Base-by-base conservation (phyloP, 2,329 filamentous ascomycete species). In the Lachnellula occidentalis region DNA sequence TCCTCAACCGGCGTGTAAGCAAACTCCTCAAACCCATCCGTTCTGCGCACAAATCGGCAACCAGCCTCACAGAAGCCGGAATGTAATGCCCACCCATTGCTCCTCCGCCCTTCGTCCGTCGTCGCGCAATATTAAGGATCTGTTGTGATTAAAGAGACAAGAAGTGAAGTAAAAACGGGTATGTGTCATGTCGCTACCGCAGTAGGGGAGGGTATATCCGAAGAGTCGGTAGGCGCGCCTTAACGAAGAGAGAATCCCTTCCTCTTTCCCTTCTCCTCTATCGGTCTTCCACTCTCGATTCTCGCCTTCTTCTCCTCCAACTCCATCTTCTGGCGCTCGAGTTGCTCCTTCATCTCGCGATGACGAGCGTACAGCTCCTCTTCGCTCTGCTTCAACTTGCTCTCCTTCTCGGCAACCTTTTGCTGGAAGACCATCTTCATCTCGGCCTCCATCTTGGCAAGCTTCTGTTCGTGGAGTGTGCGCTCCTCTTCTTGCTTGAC, bases 381-480 rank as follows among this genome's bases (percentile, higher is more conserved):
- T 76, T 99, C 94, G 80, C 91, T 96, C 78, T 97, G 94, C 79
- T 95, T 95, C 73, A 99, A 80, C 78, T 99, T 99, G 83, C 90
- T 96, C 78, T 99, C 94, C 81, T 99, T 99, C 76, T 99, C 94
- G 64, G 90, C 86, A 34, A 99, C 94, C 87, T 99, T 99, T 74
- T 99, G 94, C 75, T 97, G 94, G 90, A 99, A 99, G 66, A 99
- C 94, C 90, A 96, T 96, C 90, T 99, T 99, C 94, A 99, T 99
- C 76, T 99, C 94, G 70, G 91, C 86, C 76, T 99, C 94, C 94
- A 99, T 99, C 90, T 99, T 99, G 74, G 92, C 90, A 67, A 99
- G 90, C 82, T 99, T 99, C 82, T 96, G 92, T 78, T 99, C 94
- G 82, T 99, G 94, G 66, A 99, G 81, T 61, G 89, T 87, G 69